Evolutionary conservation across 495 filamentous ascomycete genomes (phyloP).

Genomic region (Hypoxylon cercidicola): DNA sequence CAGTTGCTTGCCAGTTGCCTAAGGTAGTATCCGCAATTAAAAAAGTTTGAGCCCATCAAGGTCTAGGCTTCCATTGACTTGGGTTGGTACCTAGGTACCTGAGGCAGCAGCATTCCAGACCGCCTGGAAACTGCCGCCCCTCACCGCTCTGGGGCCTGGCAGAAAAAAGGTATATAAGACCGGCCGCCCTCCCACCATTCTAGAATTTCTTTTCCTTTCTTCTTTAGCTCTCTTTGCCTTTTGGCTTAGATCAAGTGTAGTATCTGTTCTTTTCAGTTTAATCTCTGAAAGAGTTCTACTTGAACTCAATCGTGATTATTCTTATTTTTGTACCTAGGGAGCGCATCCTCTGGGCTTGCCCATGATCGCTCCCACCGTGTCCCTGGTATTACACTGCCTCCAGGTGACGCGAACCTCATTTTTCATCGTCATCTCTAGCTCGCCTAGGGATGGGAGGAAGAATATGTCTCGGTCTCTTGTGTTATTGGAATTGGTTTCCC

Average conservation of each 20-base stretch:
- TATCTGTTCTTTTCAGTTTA: conserved; percentile 99
- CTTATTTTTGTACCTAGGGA: conserved; percentile 74
- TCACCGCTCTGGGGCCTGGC: conserved; percentile 7
- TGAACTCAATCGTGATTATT: conserved; percentile 83
- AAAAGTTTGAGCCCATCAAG: too few relatives aligned
- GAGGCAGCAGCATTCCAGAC: not conserved
- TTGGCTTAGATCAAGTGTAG: conserved; percentile 99
- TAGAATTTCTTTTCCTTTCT: conserved; percentile 45
- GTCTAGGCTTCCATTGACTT: too few relatives aligned
- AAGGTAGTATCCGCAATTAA: too few relatives aligned
- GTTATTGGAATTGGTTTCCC: too few relatives aligned
- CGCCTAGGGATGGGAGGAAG: conserved; percentile 34
- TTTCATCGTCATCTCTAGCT: conserved; percentile 32
- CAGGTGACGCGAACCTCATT: conserved; percentile 76
- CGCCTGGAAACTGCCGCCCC: not conserved
- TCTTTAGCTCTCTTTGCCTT: conserved; percentile 68
- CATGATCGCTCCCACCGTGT: conserved; percentile 79
- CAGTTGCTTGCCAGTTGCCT: too few relatives aligned
- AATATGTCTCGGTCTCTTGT: not conserved
- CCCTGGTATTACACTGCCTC: conserved; percentile 89
- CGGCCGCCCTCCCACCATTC: not conserved
- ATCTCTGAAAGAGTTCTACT: conserved; percentile 74
- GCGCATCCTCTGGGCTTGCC: conserved; percentile 82
- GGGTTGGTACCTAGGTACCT: not conserved
- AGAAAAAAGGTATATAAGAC: conserved; percentile 7